Percentiles rank a stretch among this genome's conserved stretches.
Evolutionary conservation across 1,284 basidiomycete species (phyloP).

Genomic region (Irpex sp.): DNA sequence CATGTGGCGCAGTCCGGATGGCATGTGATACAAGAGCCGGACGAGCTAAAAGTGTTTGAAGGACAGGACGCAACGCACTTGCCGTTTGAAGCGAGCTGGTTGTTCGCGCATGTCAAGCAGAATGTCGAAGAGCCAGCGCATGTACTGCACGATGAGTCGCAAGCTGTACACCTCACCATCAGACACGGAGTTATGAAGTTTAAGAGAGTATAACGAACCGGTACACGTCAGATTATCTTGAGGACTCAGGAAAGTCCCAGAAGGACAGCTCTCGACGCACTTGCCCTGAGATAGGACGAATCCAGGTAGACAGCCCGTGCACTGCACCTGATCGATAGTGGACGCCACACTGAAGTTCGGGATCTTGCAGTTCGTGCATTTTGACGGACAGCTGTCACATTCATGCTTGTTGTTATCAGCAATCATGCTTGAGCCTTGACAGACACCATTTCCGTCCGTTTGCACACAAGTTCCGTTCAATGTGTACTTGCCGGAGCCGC

Average conservation of each 20-base stretch:
- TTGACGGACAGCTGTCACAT: conserved; percentile 78
- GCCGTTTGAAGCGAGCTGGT: conserved; percentile 62
- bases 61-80: conserved; percentile 74
- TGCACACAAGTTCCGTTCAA: conserved; percentile 67
- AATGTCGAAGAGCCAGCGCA: conserved; percentile 64
- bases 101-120: conserved; percentile 67
- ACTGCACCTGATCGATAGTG: conserved; percentile 61
- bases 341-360: conserved; percentile 67
- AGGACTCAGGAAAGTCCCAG: conserved; percentile 67
- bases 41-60: conserved; percentile 60
- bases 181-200: neutral
- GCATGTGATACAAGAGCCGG: conserved; percentile 64
- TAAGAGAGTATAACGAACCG: conserved; percentile 30
- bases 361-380: conserved; percentile 75
- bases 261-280: conserved; percentile 67
- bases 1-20: conserved; percentile 82
- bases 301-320: conserved; percentile 74
- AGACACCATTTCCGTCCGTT: conserved; percentile 64
- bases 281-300: conserved; percentile 64
- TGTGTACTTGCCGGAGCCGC: conserved; percentile 53
- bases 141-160: conserved; percentile 68
- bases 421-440: conserved; percentile 62
- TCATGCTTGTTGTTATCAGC: conserved; percentile 78
- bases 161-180: conserved; percentile 41
- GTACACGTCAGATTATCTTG: conserved; percentile 68